These are phyloP conservation scores for Rhodosporidiobolus odoratus DNA, from an alignment of 768 basidiomycete genomes.

Conservation along the genomic window DNA sequence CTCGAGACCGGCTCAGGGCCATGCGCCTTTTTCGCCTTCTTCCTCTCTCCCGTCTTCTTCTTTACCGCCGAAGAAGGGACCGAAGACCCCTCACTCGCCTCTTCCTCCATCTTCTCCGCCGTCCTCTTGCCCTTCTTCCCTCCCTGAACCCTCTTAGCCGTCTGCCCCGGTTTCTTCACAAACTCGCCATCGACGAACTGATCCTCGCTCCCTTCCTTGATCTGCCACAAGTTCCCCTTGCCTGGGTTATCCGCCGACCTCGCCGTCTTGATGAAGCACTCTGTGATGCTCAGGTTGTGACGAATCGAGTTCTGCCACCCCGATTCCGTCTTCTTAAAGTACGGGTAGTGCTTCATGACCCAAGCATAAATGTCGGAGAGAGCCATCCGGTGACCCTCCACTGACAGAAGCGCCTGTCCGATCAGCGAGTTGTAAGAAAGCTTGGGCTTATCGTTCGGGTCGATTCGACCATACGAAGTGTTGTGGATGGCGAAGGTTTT, in stretches of 20 bases:
- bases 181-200: constrained; percentile 79
- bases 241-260: constrained; percentile 56
- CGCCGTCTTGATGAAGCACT: constrained; percentile 77
- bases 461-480: constrained; percentile 2
- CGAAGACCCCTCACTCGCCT: no score
- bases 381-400: constrained; percentile 73
- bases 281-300: constrained; percentile 90
- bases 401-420: constrained; percentile 86
- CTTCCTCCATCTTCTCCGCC: background rate
- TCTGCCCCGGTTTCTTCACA: constrained; percentile 38
- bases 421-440: constrained; percentile 92
- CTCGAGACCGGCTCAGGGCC: no score
- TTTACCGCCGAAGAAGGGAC: no score
- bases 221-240: constrained; percentile 81
- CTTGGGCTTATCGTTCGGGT: constrained; percentile 55
- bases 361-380: constrained; percentile 94
- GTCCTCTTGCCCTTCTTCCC: background rate
- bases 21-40: background rate
- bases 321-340: constrained; percentile 83
- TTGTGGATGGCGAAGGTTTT: background rate
- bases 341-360: constrained; percentile 88
- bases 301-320: constrained; percentile 99
- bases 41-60: no score
- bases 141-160: background rate
- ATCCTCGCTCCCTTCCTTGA: constrained; percentile 71